Conservation (phyloP, 176 grass and related monocot genomes). For the sorghum (Sorghum bicolor) region Sorghum_bicolor_NCBIv3 NC_012875.2:48625001-48625500, state of each 20-base stretch:
- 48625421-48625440: not conserved
- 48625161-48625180: not conserved
- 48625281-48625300: conserved; percentile 45
- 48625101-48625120: not conserved
- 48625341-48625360: not conserved
- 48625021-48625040: too few species aligned
- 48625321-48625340: not conserved
- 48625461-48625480: not conserved
- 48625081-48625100: not conserved
- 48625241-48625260: conserved; percentile 34
- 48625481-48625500: not conserved
- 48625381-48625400: not conserved
- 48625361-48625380: not conserved
- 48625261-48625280: conserved; percentile 14
- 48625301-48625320: not conserved
- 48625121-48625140: not conserved
- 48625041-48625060: not conserved
- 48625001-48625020: too few species aligned
- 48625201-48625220: not conserved
- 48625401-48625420: not conserved
- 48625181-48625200: not conserved
- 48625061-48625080: not conserved
- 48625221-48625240: conserved; percentile 22
- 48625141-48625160: not conserved
- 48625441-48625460: not conserved